phyloP scores from a whole-genome alignment of 2,329 filamentous ascomycete genomes.

The Xylariales sp. region DNA sequence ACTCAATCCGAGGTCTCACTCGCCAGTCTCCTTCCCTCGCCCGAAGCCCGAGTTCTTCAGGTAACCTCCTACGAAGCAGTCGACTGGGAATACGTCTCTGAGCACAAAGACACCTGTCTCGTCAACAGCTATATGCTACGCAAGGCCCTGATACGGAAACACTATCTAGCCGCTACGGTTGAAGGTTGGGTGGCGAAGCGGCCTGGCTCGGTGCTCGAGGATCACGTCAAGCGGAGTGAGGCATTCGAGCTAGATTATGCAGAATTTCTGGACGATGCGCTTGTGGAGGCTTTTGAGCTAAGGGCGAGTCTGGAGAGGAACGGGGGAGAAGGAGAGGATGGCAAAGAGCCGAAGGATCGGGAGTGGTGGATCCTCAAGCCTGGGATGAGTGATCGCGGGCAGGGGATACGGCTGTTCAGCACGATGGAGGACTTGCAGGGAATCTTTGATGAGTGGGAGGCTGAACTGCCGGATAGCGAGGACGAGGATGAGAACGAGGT shows the following conservation, averaged over 20 bases:
- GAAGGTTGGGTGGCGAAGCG: slow-evolving; percentile 83
- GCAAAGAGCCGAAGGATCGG: slow-evolving; percentile 32
- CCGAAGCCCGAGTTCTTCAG: slow-evolving; percentile 57
- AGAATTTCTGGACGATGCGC: slow-evolving; percentile 90
- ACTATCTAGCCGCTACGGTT: slow-evolving; percentile 82
- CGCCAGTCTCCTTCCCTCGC: slow-evolving; percentile 27
- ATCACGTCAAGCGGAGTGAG: slow-evolving; percentile 72
- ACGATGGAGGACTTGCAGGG: slow-evolving; percentile 75
- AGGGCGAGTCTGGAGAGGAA: slow-evolving; percentile 73
- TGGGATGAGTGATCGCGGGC: slow-evolving; percentile 93
- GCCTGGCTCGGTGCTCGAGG: slow-evolving; percentile 62
- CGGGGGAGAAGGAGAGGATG: slow-evolving; percentile 27
- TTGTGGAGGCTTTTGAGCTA: slow-evolving; percentile 86
- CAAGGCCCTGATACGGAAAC: slow-evolving; percentile 93
- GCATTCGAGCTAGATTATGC: slow-evolving; percentile 95
- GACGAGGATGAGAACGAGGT: slow-evolving; percentile 50
- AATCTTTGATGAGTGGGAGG: slow-evolving; percentile 93
- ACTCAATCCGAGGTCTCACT: slow-evolving; percentile 31
- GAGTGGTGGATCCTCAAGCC: slow-evolving; percentile 99
- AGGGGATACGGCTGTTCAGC: slow-evolving; percentile 86
- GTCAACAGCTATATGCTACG: slow-evolving; percentile 92
- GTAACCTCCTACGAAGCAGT: slow-evolving; percentile 83
- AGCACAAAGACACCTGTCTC: slow-evolving; percentile 57
- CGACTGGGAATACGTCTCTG: slow-evolving; percentile 72
- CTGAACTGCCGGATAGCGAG: slow-evolving; percentile 58